Conservation (phyloP, 768 basidiomycete genomes). For the Naganishia kalamii region DNA sequence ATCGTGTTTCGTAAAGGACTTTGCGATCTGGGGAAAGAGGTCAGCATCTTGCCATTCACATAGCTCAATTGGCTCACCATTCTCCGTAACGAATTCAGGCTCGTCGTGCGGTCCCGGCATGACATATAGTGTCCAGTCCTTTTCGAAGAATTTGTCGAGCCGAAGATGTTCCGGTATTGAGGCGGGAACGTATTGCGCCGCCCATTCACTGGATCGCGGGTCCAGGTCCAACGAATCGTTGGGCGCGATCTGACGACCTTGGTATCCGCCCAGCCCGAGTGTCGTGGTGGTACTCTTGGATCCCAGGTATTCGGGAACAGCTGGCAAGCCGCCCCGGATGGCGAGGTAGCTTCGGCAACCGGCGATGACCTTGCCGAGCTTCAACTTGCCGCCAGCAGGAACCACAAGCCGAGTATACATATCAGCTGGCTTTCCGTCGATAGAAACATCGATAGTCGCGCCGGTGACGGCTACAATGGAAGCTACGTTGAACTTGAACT, state of each 20-base stretch:
- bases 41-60: background rate
- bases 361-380: conserved; percentile 46
- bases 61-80: conserved; percentile 26
- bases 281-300: conserved; percentile 56
- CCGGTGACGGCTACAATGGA: conserved; percentile 59
- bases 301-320: conserved; percentile 52
- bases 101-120: conserved; percentile 63
- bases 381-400: conserved; percentile 50
- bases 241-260: conserved; percentile 31
- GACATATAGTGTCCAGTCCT: conserved; percentile 55
- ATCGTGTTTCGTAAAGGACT: conserved; percentile 54
- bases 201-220: conserved; percentile 24
- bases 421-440: conserved; percentile 48
- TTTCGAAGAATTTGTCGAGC: conserved; percentile 33
- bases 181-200: conserved; percentile 2
- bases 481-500: conserved; percentile 53
- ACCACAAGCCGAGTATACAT: conserved; percentile 56
- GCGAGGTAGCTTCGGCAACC: conserved; percentile 59
- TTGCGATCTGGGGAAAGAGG: conserved; percentile 47
- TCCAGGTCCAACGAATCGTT: conserved; percentile 30
- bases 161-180: conserved; percentile 47
- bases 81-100: conserved; percentile 53
- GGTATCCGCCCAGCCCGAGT: conserved; percentile 26
- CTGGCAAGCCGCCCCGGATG: conserved; percentile 59
- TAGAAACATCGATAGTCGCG: conserved; percentile 49